Conservation (phyloP, 225 moss, liverwort and hornwort genomes). For the Sphagnum tenellum region DNA sequence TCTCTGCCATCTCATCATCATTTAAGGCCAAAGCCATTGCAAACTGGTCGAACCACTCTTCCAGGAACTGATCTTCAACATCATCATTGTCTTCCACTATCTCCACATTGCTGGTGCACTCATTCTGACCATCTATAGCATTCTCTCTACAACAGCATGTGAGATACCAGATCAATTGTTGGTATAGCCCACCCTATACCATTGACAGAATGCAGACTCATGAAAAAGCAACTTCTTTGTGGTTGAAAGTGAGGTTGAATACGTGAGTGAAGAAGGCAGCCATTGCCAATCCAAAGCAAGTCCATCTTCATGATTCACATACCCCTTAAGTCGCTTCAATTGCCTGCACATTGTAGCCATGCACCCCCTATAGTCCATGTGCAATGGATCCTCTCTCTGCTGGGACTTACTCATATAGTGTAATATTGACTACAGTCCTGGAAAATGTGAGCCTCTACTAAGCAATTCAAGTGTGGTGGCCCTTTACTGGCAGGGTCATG, state of each 20-base stretch:
- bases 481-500: neutral
- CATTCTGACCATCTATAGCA: conserved; percentile 18
- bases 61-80: conserved; percentile 39
- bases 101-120: conserved; percentile 27
- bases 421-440: too few species aligned
- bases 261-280: conserved; percentile 20
- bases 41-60: conserved; percentile 79
- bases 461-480: neutral
- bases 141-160: conserved; percentile 21
- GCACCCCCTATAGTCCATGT: neutral
- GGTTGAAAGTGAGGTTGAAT: too few species aligned
- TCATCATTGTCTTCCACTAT: conserved; percentile 36
- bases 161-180: neutral
- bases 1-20: conserved; percentile 59
- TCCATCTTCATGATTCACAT: conserved; percentile 22
- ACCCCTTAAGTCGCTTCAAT: conserved; percentile 10
- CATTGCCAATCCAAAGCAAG: conserved; percentile 15
- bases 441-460: too few species aligned
- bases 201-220: too few species aligned
- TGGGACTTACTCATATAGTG: too few species aligned
- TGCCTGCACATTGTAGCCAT: conserved; percentile 10
- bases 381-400: too few species aligned
- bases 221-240: too few species aligned
- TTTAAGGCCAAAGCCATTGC: conserved; percentile 66
- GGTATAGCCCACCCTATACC: conserved; percentile 1